phyloP scores from a whole-genome alignment of 345 rosid species.

The Hypericum androsaemum region DNA sequence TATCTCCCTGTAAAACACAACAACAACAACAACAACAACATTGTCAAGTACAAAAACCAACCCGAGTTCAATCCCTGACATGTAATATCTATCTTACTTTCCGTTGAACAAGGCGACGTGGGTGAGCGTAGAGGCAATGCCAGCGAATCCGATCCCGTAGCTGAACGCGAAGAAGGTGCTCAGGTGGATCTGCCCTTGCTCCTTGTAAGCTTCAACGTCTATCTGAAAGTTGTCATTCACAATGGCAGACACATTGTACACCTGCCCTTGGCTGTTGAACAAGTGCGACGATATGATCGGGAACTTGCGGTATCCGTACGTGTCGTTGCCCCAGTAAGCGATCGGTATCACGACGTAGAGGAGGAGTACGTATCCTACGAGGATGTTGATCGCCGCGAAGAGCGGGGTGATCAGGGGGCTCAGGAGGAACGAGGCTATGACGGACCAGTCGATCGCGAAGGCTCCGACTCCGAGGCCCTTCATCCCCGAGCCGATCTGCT shows the following conservation, averaged over 20 bases:
- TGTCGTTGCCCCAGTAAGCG: slow-evolving; percentile 34
- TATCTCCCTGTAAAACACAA: slow-evolving; percentile 31
- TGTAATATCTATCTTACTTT: slow-evolving; percentile 26
- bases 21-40: not conserved
- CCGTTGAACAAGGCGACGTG: slow-evolving; percentile 56
- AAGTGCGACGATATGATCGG: slow-evolving; percentile 47
- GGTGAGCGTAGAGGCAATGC: slow-evolving; percentile 36
- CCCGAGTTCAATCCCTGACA: too few species aligned
- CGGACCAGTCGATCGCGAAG: slow-evolving; percentile 46
- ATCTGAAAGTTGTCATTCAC: slow-evolving; percentile 44
- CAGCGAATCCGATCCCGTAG: slow-evolving; percentile 57
- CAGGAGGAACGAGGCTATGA: slow-evolving; percentile 40
- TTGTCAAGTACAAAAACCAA: not conserved
- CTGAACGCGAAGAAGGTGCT: slow-evolving; percentile 40
- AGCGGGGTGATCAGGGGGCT: slow-evolving; percentile 56
- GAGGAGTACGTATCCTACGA: slow-evolving; percentile 26
- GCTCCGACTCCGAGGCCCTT: slow-evolving; percentile 45
- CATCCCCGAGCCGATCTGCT: slow-evolving; percentile 52
- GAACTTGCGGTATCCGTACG: slow-evolving; percentile 35
- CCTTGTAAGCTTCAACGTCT: slow-evolving; percentile 26
- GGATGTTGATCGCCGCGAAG: slow-evolving; percentile 38
- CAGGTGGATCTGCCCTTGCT: slow-evolving; percentile 37
- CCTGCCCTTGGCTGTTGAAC: slow-evolving; percentile 29
- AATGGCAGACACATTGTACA: slow-evolving; percentile 37
- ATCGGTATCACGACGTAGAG: slow-evolving; percentile 31